Percentiles rank a stretch among this genome's conserved stretches.
Evolutionary conservation across 148 eudicot species (phyloP).

Genomic region (Rhododendron mucronatum): DNA sequence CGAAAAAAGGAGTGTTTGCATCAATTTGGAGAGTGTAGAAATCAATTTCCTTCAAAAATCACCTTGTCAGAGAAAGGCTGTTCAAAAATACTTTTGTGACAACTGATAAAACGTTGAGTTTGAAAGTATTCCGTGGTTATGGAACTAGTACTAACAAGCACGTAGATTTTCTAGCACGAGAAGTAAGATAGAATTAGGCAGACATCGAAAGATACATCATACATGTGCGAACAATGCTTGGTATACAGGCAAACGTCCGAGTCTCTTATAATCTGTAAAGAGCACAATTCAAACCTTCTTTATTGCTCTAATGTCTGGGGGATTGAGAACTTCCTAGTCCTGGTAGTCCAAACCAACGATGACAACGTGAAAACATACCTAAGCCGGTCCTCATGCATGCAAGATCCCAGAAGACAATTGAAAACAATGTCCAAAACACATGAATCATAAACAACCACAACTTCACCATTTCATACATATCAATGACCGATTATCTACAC

Average conservation of each 20-base stretch:
- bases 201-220: not conserved
- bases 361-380: not conserved
- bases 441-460: not conserved
- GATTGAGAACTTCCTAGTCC: not conserved
- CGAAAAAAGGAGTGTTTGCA: too few relatives aligned
- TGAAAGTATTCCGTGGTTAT: not conserved
- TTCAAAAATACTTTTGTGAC: not conserved
- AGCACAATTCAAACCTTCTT: not conserved
- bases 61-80: not conserved
- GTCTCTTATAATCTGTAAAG: not conserved
- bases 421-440: not conserved
- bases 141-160: not conserved
- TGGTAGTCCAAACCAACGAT: not conserved
- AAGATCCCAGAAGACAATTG: not conserved
- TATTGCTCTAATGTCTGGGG: not conserved
- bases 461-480: not conserved
- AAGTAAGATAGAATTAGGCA: not conserved
- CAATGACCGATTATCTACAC: not conserved
- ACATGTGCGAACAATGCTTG: not conserved
- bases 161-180: not conserved
- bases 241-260: not conserved
- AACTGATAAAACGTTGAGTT: not conserved
- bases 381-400: not conserved
- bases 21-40: too few relatives aligned
- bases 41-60: not conserved